Conservation (phyloP, 768 basidiomycete genomes). For the Astraeus odoratus region DNA sequence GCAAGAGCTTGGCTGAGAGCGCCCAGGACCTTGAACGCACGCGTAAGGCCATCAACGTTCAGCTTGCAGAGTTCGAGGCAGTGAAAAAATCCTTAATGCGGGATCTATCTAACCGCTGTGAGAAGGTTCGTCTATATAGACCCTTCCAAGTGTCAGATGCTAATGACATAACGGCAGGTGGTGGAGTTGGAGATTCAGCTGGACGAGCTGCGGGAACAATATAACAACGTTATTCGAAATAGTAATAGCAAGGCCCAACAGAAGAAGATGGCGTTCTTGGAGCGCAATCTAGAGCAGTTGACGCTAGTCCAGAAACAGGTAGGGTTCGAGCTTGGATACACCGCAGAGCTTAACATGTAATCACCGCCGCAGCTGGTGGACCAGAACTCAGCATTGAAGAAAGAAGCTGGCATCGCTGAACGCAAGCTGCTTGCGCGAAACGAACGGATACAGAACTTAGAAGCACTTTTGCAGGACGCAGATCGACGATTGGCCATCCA, state of each 20-base stretch:
- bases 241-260: slow-evolving; percentile 98
- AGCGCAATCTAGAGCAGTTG: slow-evolving; percentile 92
- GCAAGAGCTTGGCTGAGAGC: slow-evolving; percentile 94
- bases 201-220: slow-evolving; percentile 98
- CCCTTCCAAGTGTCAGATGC: slow-evolving; percentile 8
- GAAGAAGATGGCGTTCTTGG: slow-evolving; percentile 98
- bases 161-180: slow-evolving; percentile 48
- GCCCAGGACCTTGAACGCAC: slow-evolving; percentile 96
- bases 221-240: slow-evolving; percentile 96
- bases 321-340: slow-evolving; percentile 13
- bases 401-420: slow-evolving; percentile 95
- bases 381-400: slow-evolving; percentile 95
- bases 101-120: slow-evolving; percentile 97
- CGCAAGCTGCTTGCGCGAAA: slow-evolving; percentile 94
- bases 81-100: slow-evolving; percentile 99
- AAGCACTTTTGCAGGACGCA: slow-evolving; percentile 86
- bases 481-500: slow-evolving; percentile 88
- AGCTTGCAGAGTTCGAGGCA: slow-evolving; percentile 95
- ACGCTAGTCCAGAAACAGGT: slow-evolving; percentile 97
- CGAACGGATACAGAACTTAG: slow-evolving; percentile 95
- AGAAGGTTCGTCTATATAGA: slow-evolving; percentile 61
- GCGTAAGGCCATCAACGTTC: slow-evolving; percentile 95
- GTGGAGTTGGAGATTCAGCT: slow-evolving; percentile 98
- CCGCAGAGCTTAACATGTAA: slow-evolving; percentile 7
- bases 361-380: slow-evolving; percentile 74